Percentiles rank a stretch among this genome's conserved stretches.
phyloP scores from a whole-genome alignment of 495 filamentous ascomycete genomes.

The Penicillium diatomitis region DNA sequence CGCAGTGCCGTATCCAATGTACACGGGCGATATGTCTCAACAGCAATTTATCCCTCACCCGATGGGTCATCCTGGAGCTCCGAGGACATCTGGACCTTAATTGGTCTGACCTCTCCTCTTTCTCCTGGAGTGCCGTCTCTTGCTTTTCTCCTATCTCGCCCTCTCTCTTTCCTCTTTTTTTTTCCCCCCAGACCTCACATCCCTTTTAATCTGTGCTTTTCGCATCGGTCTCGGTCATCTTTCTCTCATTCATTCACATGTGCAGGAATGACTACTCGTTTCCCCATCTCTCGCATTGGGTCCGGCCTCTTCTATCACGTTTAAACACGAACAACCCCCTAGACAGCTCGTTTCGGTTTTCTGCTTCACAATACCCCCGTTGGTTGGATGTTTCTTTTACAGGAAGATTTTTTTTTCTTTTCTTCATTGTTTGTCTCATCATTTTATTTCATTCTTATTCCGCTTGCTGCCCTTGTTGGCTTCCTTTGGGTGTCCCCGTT shows the following conservation, averaged over 20 bases:
- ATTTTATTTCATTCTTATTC: too few species aligned
- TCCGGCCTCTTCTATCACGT: too few species aligned
- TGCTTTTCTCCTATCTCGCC: not conserved
- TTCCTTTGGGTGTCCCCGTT: too few species aligned
- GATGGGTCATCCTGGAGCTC: conserved; percentile 29
- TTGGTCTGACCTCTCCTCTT: conserved; percentile 2
- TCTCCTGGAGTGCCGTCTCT: not conserved
- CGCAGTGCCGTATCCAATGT: conserved; percentile 33
- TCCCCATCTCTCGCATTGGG: too few species aligned
- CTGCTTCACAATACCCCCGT: too few species aligned
- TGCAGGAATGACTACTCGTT: too few species aligned
- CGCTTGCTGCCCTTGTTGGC: too few species aligned
- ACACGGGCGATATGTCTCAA: conserved; percentile 24
- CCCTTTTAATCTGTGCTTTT: not conserved
- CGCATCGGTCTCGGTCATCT: not conserved
- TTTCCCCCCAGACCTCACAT: not conserved
- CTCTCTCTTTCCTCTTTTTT: not conserved
- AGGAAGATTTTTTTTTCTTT: too few species aligned
- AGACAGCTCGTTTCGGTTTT: too few species aligned
- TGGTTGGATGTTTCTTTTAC: too few species aligned
- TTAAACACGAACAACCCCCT: too few species aligned
- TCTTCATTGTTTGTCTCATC: too few species aligned
- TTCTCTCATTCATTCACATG: conserved; percentile 6
- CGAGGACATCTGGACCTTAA: conserved; percentile 16
- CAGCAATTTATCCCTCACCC: conserved; percentile 24